Conservation (phyloP, 768 basidiomycete species). For the Mycena maculata region DNA sequence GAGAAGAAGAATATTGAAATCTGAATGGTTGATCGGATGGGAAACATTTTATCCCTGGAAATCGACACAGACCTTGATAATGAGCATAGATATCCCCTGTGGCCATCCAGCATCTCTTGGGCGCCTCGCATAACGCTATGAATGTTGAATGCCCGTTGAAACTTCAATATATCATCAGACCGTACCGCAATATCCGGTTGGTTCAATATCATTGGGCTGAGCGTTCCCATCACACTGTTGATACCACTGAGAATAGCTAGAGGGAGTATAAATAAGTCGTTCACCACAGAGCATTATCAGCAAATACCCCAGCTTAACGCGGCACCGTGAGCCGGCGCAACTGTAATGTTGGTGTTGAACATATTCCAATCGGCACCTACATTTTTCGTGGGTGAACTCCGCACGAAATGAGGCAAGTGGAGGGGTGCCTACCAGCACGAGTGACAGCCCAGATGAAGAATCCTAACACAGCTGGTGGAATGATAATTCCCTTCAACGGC, state of each 20-base stretch:
- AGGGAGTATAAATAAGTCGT: neutral
- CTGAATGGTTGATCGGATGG: neutral
- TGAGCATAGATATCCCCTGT: conserved; percentile 34
- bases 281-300: neutral
- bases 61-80: conserved; percentile 27
- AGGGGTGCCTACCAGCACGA: conserved; percentile 22
- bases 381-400: neutral
- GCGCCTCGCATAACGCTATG: conserved; percentile 34
- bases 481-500: conserved; percentile 29
- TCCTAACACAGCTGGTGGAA: conserved; percentile 31
- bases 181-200: conserved; percentile 26
- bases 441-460: conserved; percentile 34
- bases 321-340: conserved; percentile 21
- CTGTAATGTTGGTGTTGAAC: conserved; percentile 32
- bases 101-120: conserved; percentile 36
- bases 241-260: conserved; percentile 26
- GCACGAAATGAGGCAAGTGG: neutral
- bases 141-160: neutral
- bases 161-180: neutral
- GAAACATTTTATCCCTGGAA: neutral
- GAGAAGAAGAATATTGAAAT: conserved; percentile 29
- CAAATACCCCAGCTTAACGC: conserved; percentile 32
- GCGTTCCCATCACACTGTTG: conserved; percentile 35
- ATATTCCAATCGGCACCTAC: conserved; percentile 27
- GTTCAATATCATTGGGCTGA: conserved; percentile 31